Evolutionary conservation across 306 rosid species (phyloP).

Genomic region (Canavalia gladiata): DNA sequence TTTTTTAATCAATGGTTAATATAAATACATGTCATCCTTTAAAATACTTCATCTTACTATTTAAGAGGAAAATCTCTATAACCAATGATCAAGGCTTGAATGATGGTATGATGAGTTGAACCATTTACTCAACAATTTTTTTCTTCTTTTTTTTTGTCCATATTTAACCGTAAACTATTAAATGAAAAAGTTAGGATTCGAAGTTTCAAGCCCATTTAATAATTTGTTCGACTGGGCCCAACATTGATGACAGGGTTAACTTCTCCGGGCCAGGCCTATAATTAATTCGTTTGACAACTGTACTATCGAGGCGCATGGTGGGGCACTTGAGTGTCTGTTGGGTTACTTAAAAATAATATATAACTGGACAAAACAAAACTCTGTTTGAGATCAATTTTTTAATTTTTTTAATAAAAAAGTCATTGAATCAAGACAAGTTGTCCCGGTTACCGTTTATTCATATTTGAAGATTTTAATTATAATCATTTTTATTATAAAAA

Average conservation of each 20-base stretch:
- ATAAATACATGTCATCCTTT: too few relatives aligned
- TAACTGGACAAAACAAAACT: background rate
- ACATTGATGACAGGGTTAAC: background rate
- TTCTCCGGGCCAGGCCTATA: background rate
- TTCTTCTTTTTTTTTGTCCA: background rate
- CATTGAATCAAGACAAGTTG: background rate
- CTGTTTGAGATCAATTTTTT: too few relatives aligned
- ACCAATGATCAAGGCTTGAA: background rate
- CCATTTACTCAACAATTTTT: background rate
- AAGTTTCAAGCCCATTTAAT: background rate
- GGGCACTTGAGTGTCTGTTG: background rate
- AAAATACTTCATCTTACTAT: too few relatives aligned
- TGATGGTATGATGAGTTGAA: slow-evolving; percentile 7
- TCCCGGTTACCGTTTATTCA: background rate
- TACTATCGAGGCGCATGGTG: background rate
- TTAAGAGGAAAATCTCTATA: background rate
- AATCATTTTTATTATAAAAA: background rate
- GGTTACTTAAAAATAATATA: background rate
- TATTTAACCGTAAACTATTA: background rate
- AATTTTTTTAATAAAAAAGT: too few relatives aligned
- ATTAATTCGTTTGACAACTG: background rate
- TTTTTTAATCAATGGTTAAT: too few relatives aligned
- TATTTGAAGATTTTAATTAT: background rate
- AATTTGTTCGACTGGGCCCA: slow-evolving; percentile 7
- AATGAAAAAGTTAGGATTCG: background rate